phyloP scores from a whole-genome alignment of 352 stramenopile genomes.

The Pythium dissimile region DNA sequence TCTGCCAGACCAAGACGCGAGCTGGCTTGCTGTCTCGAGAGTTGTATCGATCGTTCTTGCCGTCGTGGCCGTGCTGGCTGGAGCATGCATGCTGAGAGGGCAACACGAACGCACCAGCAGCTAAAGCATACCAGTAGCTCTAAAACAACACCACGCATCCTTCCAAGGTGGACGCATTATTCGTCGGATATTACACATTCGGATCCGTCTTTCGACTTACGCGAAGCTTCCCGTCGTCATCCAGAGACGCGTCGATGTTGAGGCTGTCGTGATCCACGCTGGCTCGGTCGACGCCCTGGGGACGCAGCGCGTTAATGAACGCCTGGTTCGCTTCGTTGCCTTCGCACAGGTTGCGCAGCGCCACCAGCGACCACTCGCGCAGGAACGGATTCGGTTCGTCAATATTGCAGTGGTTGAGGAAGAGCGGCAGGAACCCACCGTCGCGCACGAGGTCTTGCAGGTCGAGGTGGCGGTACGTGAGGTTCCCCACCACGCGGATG shows the following conservation, averaged over 20 bases:
- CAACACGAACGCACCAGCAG: too few relatives aligned
- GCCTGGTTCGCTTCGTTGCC: constrained; percentile 72
- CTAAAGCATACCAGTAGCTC: too few relatives aligned
- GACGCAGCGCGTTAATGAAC: constrained; percentile 61
- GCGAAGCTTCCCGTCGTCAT: constrained; percentile 27
- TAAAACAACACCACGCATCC: too few relatives aligned
- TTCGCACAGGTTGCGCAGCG: constrained; percentile 87
- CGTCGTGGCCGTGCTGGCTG: not conserved
- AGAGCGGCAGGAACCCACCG: constrained; percentile 63
- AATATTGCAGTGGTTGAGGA: constrained; percentile 90
- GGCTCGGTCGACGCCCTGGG: constrained; percentile 42
- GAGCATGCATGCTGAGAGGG: not conserved
- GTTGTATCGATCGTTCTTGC: not conserved
- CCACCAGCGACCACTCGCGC: constrained; percentile 87
- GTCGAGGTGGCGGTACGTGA: constrained; percentile 59
- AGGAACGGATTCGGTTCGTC: constrained; percentile 86
- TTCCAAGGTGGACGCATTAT: too few relatives aligned
- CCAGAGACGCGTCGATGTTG: constrained; percentile 26
- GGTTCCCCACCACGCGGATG: constrained; percentile 81
- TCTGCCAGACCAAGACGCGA: not conserved
- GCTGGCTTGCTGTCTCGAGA: not conserved
- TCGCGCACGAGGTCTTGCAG: constrained; percentile 82
- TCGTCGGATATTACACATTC: not conserved
- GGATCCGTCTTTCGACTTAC: constrained; percentile 8
- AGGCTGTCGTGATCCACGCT: constrained; percentile 29